These are phyloP conservation scores for Phytophthora pluvialis DNA, from an alignment of 352 stramenopile genomes.

Conservation along the genomic window DNA sequence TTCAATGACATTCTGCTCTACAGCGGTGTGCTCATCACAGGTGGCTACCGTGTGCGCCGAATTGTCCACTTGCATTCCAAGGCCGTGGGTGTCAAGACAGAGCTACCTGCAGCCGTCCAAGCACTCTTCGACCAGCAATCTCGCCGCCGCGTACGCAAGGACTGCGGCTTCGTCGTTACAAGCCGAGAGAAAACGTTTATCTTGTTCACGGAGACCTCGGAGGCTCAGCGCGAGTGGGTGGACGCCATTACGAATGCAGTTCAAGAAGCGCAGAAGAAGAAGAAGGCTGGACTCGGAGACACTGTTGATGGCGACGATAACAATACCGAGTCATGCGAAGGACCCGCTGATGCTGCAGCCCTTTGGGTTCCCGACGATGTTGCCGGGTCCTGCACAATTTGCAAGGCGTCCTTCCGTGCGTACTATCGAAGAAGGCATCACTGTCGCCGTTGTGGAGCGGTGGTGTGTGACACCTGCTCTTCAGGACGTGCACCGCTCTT, in stretches of 20 bases:
- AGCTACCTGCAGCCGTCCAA: conserved; percentile 58
- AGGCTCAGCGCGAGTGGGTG: conserved; percentile 64
- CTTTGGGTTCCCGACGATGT: conserved; percentile 82
- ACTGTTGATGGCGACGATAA: conserved; percentile 32
- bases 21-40: conserved; percentile 75
- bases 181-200: conserved; percentile 88
- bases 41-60: conserved; percentile 73
- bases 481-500: conserved; percentile 70
- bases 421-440: conserved; percentile 80
- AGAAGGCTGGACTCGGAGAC: conserved; percentile 16
- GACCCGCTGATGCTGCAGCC: conserved; percentile 64
- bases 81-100: conserved; percentile 66
- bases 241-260: conserved; percentile 61
- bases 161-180: conserved; percentile 79
- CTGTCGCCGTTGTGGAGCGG: conserved; percentile 76
- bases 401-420: conserved; percentile 67
- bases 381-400: conserved; percentile 73
- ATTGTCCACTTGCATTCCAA: conserved; percentile 80
- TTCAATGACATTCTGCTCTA: conserved; percentile 90
- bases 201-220: conserved; percentile 62
- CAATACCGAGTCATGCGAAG: conserved; percentile 43
- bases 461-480: conserved; percentile 85
- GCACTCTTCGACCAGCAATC: conserved; percentile 56
- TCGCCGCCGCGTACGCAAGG: conserved; percentile 43
- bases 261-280: conserved; percentile 50